Conservation (phyloP, 2,329 filamentous ascomycete genomes). For the Venturia carpophila region DNA sequence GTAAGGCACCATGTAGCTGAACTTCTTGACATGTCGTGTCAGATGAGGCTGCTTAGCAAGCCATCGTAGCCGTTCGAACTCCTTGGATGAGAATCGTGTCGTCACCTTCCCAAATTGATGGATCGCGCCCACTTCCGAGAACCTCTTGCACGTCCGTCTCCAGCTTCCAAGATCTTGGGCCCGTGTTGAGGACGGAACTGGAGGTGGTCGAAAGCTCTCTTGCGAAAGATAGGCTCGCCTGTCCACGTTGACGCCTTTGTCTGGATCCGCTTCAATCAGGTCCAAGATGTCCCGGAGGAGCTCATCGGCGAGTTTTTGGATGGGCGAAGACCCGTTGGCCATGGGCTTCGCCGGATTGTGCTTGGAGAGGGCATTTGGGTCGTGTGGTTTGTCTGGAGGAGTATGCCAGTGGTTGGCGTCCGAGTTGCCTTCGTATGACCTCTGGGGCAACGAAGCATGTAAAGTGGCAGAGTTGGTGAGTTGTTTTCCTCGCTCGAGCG, state of each 20-base stretch:
- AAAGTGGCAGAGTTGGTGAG: background rate
- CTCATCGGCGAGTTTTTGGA: constrained; percentile 41
- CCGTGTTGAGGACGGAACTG: constrained; percentile 35
- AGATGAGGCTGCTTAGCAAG: constrained; percentile 44
- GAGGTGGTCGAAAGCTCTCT: constrained; percentile 43
- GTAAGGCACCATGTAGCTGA: constrained; percentile 53
- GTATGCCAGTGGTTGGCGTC: background rate
- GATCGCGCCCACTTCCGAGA: constrained; percentile 43
- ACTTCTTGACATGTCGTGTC: constrained; percentile 49
- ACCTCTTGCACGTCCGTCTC: constrained; percentile 42
- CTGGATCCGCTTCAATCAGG: constrained; percentile 44
- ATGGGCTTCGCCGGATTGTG: constrained; percentile 4
- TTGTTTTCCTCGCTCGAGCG: constrained; percentile 4
- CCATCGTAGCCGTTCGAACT: constrained; percentile 42
- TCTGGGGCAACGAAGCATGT: background rate
- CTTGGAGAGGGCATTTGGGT: constrained; percentile 2
- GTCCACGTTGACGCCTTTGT: constrained; percentile 43
- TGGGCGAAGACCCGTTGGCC: constrained; percentile 12
- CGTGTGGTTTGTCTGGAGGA: background rate
- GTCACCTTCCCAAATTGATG: constrained; percentile 46
- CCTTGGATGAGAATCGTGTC: constrained; percentile 44
- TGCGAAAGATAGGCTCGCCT: constrained; percentile 44
- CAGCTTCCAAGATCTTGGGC: constrained; percentile 40
- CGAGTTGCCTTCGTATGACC: background rate
- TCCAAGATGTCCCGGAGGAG: constrained; percentile 45